Evolutionary conservation across 169 alveolate genomes (phyloP).

Genomic region (Eimeria sp.): DNA sequence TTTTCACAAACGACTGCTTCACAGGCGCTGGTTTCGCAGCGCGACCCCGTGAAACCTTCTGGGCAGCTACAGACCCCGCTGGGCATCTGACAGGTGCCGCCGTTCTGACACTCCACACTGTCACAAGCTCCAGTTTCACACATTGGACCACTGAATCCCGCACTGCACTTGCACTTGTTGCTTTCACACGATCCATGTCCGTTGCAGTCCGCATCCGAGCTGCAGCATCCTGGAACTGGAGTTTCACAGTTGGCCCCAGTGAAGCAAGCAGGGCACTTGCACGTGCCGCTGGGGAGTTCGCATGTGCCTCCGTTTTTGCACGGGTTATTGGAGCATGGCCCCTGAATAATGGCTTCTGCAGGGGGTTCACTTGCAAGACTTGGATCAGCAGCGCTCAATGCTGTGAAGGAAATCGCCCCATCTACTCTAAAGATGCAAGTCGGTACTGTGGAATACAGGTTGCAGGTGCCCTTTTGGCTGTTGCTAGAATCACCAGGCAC

Average conservation of each 20-base stretch:
- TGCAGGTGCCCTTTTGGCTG: constrained; percentile 46
- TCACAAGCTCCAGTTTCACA: constrained; percentile 71
- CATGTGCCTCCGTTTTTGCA: constrained; percentile 68
- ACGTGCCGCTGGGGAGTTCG: constrained; percentile 54
- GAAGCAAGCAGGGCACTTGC: constrained; percentile 67
- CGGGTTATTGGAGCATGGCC: constrained; percentile 33
- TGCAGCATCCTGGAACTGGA: constrained; percentile 39
- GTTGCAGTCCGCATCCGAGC: constrained; percentile 57
- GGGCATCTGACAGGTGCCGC: constrained; percentile 64
- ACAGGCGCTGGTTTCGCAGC: constrained; percentile 64
- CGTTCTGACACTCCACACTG: constrained; percentile 36
- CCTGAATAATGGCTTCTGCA: constrained; percentile 26
- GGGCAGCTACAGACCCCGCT: constrained; percentile 70
- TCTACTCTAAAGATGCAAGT: constrained; percentile 34
- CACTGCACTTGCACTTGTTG: constrained; percentile 66
- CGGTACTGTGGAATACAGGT: constrained; percentile 45
- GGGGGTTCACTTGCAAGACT: constrained; percentile 73
- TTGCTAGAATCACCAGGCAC: constrained; percentile 2
- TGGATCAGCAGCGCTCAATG: constrained; percentile 80
- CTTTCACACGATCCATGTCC: constrained; percentile 63
- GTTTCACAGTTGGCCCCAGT: constrained; percentile 51
- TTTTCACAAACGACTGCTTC: constrained; percentile 29
- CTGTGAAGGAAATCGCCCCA: constrained; percentile 60
- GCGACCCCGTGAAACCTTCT: constrained; percentile 55
- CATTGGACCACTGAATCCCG: constrained; percentile 68